These are phyloP conservation scores for Venturia oleaginea DNA, from an alignment of 2,329 filamentous ascomycete genomes.

Conservation along the genomic window DNA sequence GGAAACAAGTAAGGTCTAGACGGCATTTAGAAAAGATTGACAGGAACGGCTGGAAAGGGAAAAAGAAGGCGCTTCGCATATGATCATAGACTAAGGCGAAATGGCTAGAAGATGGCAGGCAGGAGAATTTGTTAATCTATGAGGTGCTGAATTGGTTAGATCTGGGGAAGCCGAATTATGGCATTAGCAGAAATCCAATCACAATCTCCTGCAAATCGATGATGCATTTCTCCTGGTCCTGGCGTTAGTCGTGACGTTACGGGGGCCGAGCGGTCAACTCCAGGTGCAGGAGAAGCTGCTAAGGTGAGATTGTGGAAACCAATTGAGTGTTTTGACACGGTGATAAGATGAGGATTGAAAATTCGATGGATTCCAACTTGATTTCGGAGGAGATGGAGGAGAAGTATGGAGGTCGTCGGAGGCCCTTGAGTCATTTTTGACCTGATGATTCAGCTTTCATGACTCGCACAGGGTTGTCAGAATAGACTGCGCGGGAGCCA, in stretches of 20 bases:
- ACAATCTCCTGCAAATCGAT: neutral
- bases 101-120: neutral
- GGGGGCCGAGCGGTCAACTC: neutral
- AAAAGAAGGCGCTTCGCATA: neutral
- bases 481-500: no score
- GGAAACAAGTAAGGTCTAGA: neutral
- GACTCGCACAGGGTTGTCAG: no score
- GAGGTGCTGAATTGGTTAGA: neutral
- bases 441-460: no score
- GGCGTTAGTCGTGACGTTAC: conserved; percentile 2
- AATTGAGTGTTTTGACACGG: no score
- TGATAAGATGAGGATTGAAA: no score
- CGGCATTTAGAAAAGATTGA: neutral
- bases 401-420: no score
- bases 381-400: no score
- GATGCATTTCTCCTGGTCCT: neutral
- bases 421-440: no score
- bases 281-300: no score
- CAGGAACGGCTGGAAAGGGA: neutral
- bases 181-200: neutral
- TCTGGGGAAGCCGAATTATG: neutral
- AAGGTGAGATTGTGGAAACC: no score
- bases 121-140: neutral
- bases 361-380: no score
- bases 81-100: neutral